Base-by-base conservation (phyloP, 352 stramenopile species). In the Phytophthora lateralis region DNA sequence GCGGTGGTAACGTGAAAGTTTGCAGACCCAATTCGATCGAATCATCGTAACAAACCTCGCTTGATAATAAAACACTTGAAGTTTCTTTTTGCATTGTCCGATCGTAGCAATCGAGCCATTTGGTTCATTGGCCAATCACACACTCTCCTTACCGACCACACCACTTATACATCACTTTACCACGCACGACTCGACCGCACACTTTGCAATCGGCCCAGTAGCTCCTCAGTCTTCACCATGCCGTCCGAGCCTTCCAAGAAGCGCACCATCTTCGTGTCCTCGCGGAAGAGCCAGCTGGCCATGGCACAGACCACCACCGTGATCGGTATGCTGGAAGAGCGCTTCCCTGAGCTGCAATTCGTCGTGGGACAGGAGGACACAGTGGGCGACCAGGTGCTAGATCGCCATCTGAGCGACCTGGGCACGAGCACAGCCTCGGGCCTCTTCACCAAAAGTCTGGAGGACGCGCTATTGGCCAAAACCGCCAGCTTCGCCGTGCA, bases 401-500 rank as follows among this genome's bases (percentile, higher is more conserved):
- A 92, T 54, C 76, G 82, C 34, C 83, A 92, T 39, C 55, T 97
- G 42, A 92, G 81, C 51, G 78, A 91, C 11, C 57, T 97, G 17
- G 87, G 85, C 54, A 85, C 78, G 18, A 62, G 71, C 53, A 93
- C 82, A 15, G 69, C 75, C 30, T 84, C 84, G 10, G 88, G 89
- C 5, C 48, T 97, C 6, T 97, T 97, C 66, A 97, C 89, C 60
- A 97, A 97, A 74, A 94, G 88, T 66, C 69, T 97, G 20, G 89
- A 97, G 73, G 79, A 91, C 35, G 79, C 83, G 9, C 65, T 97
- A 51, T 55, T 95, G 11, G 59, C 70, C 12, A 79, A 84, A 18
- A 76, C 73, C 1, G 83, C 73, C 43, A 83, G 86, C 56, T 91
- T 95, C n/a, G 89, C 87, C 1, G 89, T 97, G 15, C 89, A 97